phyloP scores from a whole-genome alignment of 179 eudicot genomes.

The Heliamphora pulchella region DNA sequence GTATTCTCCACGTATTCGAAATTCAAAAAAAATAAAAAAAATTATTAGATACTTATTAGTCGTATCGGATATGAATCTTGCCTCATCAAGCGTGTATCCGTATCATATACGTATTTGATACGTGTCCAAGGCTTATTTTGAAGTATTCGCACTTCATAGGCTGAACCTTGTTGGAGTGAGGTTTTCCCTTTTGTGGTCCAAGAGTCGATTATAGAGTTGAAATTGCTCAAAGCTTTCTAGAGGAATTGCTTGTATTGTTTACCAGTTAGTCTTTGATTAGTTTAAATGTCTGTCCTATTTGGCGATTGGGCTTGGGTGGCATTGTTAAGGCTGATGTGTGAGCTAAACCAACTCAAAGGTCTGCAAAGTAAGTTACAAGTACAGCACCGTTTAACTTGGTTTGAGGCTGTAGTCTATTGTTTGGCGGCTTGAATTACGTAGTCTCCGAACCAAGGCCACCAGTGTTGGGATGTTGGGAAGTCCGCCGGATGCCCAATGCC shows the following conservation, averaged over 20 bases:
- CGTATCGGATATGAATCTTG: too few species aligned
- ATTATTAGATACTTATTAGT: too few species aligned
- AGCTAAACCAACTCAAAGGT: neutral
- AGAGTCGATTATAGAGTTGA: constrained; percentile 1
- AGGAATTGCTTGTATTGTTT: neutral
- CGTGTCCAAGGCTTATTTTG: too few species aligned
- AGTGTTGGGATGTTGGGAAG: neutral
- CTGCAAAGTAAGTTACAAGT: neutral
- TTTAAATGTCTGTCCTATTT: neutral
- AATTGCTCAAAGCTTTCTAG: neutral
- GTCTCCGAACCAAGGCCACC: neutral
- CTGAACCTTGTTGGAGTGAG: neutral
- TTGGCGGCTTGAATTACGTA: neutral
- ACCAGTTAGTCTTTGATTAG: neutral
- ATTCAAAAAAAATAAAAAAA: too few species aligned
- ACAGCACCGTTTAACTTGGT: neutral
- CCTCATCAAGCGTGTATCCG: too few species aligned
- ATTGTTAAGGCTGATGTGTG: neutral
- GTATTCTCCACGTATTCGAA: too few species aligned
- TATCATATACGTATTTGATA: neutral
- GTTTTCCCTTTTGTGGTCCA: neutral
- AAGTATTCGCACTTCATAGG: neutral
- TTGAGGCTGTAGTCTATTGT: neutral
- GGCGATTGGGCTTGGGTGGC: neutral
- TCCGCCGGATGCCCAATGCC: neutral